Percentiles rank a stretch among this genome's conserved stretches.
phyloP scores from a whole-genome alignment of 352 stramenopile genomes.

The Pythium apleroticum region DNA sequence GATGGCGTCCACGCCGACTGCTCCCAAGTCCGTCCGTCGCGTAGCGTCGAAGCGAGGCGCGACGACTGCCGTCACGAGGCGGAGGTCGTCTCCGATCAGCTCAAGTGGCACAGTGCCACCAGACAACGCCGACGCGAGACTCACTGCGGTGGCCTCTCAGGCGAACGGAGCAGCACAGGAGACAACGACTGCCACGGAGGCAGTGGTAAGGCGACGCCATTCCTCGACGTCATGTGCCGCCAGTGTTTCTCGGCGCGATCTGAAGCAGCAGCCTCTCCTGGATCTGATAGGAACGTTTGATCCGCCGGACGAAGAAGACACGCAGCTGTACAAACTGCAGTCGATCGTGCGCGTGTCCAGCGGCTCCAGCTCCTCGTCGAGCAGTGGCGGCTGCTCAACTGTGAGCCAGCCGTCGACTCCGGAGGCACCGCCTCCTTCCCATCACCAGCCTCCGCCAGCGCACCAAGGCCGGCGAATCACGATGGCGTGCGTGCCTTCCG shows the following conservation, averaged over 20 bases:
- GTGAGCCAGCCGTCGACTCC: background rate
- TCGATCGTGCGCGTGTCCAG: slow-evolving; percentile 15
- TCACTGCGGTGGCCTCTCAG: no score
- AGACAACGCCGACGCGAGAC: no score
- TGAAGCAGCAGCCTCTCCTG: slow-evolving; percentile 11
- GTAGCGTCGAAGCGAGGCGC: background rate
- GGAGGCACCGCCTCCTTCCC: background rate
- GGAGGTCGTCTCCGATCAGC: slow-evolving; percentile 23
- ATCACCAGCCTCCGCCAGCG: background rate
- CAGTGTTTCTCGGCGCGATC: background rate
- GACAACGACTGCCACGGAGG: background rate
- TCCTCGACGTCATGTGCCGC: background rate
- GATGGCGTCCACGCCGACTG: background rate
- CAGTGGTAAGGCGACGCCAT: background rate
- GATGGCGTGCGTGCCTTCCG: background rate
- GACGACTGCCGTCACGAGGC: slow-evolving; percentile 8
- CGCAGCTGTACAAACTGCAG: slow-evolving; percentile 22
- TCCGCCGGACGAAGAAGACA: slow-evolving; percentile 26
- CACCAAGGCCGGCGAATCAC: slow-evolving; percentile 1
- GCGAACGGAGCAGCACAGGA: background rate
- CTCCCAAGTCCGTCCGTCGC: background rate
- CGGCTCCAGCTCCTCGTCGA: background rate
- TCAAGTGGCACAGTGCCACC: background rate
- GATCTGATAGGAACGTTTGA: slow-evolving; percentile 18
- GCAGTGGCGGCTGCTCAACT: background rate